phyloP scores from a whole-genome alignment of 1,284 basidiomycete genomes.

The Microbotryum lychnidis-dioicae region DNA sequence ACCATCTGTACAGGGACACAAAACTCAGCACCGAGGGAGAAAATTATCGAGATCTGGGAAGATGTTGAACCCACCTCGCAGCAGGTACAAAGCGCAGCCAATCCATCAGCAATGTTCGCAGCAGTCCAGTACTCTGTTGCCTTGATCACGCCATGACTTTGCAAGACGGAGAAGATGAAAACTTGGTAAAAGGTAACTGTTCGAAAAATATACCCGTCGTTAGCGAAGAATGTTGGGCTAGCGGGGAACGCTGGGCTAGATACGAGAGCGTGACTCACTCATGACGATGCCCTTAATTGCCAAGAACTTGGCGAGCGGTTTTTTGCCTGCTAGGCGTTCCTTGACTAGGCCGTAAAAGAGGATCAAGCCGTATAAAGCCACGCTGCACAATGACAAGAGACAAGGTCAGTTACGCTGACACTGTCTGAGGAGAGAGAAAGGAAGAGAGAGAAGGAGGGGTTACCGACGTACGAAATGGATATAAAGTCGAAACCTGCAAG shows the following conservation, averaged over 20 bases:
- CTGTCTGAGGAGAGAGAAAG: too few species aligned
- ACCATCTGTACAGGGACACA: constrained; percentile 54
- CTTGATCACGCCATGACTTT: constrained; percentile 42
- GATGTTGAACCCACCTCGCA: constrained; percentile 54
- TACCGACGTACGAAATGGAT: constrained; percentile 57
- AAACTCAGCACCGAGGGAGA: too few species aligned
- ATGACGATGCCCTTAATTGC: constrained; percentile 64
- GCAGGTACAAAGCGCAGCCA: constrained; percentile 70
- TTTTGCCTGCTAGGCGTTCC: constrained; percentile 62
- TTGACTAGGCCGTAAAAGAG: constrained; percentile 70
- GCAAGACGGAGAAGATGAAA: constrained; percentile 40
- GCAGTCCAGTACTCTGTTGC: constrained; percentile 60
- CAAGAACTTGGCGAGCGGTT: constrained; percentile 72
- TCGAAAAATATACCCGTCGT: constrained; percentile 52
- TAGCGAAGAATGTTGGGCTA: neutral
- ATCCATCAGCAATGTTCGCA: constrained; percentile 57
- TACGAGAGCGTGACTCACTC: constrained; percentile 36
- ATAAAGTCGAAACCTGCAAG: constrained; percentile 52
- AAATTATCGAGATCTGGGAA: too few species aligned
- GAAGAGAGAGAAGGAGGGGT: neutral
- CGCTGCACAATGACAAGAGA: constrained; percentile 52
- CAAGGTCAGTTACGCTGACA: neutral
- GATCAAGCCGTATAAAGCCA: constrained; percentile 41
- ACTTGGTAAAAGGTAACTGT: constrained; percentile 50
- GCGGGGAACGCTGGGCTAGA: neutral